Conservation (phyloP, 2,329 filamentous ascomycete genomes). For the Xylaria sp. region DNA sequence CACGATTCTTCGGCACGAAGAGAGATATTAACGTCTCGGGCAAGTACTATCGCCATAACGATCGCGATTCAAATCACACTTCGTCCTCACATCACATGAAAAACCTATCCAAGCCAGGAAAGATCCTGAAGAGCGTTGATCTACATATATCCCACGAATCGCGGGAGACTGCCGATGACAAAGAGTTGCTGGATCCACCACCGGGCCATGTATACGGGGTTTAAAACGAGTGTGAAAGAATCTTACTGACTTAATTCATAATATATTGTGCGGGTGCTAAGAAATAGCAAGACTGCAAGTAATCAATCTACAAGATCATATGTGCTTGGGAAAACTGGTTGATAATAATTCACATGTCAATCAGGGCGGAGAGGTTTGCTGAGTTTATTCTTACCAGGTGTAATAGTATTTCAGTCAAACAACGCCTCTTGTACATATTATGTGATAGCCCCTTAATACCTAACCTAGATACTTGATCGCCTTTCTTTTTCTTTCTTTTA, state of each 20-base stretch:
- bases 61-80: slow-evolving; percentile 14
- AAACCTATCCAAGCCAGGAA: slow-evolving; percentile 1
- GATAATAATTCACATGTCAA: neutral
- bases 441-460: neutral
- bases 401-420: neutral
- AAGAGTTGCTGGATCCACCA: slow-evolving; percentile 14
- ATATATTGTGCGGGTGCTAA: neutral
- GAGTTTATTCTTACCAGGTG: neutral
- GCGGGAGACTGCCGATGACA: slow-evolving; percentile 16
- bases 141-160: slow-evolving; percentile 26
- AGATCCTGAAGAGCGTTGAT: slow-evolving; percentile 27
- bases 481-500: neutral
- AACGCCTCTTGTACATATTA: neutral
- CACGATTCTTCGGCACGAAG: slow-evolving; percentile 16
- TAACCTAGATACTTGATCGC: neutral
- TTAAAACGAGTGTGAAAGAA: neutral
- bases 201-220: slow-evolving; percentile 11
- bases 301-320: neutral
- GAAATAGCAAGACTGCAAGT: no score
- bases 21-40: slow-evolving; percentile 11
- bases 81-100: slow-evolving; percentile 8
- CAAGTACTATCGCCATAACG: slow-evolving; percentile 27
- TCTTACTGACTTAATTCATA: neutral
- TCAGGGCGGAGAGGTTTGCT: neutral
- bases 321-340: neutral